A percentile compares a stretch with the other conserved stretches of the same genome.
Evolutionary conservation across 106 monocot species (phyloP).

Genomic region (Agapanthus africanus): DNA sequence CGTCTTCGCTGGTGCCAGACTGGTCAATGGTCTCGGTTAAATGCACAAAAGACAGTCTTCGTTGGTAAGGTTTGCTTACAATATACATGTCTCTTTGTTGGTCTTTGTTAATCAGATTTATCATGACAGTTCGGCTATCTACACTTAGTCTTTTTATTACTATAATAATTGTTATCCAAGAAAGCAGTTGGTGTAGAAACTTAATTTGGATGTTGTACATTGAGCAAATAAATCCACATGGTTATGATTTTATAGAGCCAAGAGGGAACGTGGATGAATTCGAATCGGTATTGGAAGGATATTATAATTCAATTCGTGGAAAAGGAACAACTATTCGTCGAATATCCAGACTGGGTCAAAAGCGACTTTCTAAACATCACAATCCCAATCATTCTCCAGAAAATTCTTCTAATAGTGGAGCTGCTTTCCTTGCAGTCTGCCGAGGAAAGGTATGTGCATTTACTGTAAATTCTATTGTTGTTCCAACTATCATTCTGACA

Average conservation of each 20-base stretch:
- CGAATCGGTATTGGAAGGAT: conserved; percentile 67
- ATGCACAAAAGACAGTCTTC: conserved; percentile 67
- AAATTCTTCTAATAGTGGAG: conserved; percentile 37
- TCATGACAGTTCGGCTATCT: neutral
- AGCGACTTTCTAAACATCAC: conserved; percentile 20
- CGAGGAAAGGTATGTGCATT: conserved; percentile 69
- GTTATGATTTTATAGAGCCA: conserved; percentile 57
- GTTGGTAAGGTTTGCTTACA: conserved; percentile 43
- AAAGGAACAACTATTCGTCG: conserved; percentile 14
- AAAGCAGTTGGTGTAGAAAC: neutral
- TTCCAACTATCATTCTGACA: neutral
- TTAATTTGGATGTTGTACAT: neutral
- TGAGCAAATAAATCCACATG: neutral
- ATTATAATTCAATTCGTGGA: conserved; percentile 61
- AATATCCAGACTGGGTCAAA: conserved; percentile 40
- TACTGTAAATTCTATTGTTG: neutral
- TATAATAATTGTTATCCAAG: neutral
- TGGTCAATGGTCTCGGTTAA: conserved; percentile 83
- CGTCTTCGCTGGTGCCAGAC: conserved; percentile 79
- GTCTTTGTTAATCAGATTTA: neutral
- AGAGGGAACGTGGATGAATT: conserved; percentile 72
- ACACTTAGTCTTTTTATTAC: neutral
- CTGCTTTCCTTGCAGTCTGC: conserved; percentile 96
- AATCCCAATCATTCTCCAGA: conserved; percentile 19
- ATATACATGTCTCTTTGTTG: neutral